Conservation (phyloP, 352 stramenopile genomes). For the Phytophthora rubi region DNA sequence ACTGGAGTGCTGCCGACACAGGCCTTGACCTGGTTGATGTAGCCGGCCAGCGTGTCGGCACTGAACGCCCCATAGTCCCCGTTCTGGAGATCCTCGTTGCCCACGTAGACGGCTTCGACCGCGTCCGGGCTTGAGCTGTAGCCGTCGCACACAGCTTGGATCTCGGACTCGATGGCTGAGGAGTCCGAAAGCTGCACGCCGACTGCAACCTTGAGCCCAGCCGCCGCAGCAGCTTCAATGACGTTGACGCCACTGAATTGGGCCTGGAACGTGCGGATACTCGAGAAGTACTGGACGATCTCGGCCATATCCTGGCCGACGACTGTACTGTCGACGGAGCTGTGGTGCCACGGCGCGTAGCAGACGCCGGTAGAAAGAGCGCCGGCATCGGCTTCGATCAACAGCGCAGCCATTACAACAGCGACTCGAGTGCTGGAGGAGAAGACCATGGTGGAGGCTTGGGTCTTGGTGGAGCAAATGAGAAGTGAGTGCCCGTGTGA, state of each 20-base stretch:
- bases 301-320: slow-evolving; percentile 46
- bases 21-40: slow-evolving; percentile 62
- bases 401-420: slow-evolving; percentile 17
- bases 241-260: slow-evolving; percentile 66
- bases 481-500: slow-evolving; percentile 20
- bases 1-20: slow-evolving; percentile 53
- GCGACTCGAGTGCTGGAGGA: slow-evolving; percentile 11
- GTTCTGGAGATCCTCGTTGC: slow-evolving; percentile 76
- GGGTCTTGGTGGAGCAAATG: slow-evolving; percentile 19
- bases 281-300: slow-evolving; percentile 58
- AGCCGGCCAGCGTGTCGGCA: slow-evolving; percentile 42
- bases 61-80: slow-evolving; percentile 47
- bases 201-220: slow-evolving; percentile 64
- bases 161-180: slow-evolving; percentile 48
- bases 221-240: slow-evolving; percentile 44
- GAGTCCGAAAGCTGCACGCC: slow-evolving; percentile 66
- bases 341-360: slow-evolving; percentile 79
- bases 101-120: slow-evolving; percentile 72
- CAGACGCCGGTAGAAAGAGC: slow-evolving; percentile 49
- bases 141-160: slow-evolving; percentile 62
- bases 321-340: slow-evolving; percentile 38
- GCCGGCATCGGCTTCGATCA: slow-evolving; percentile 15
- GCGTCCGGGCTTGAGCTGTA: slow-evolving; percentile 41
- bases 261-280: slow-evolving; percentile 77
- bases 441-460: slow-evolving; percentile 30